phyloP scores from a whole-genome alignment of 441 rosid species.

The Populus hybrid region DNA sequence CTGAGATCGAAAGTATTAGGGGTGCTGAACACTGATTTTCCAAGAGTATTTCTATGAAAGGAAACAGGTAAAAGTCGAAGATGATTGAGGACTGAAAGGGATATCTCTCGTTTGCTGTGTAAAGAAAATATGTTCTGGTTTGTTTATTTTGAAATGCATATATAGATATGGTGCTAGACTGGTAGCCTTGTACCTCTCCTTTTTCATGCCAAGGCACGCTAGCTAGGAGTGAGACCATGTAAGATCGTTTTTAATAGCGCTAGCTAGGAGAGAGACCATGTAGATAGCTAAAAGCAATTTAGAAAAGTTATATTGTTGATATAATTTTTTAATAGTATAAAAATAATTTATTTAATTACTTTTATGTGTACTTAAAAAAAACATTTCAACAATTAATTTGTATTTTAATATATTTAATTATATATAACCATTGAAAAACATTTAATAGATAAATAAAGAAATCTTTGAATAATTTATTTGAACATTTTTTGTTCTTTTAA shows the following conservation, averaged over 20 bases:
- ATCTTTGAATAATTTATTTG: too few relatives aligned
- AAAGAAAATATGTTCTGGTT: slow-evolving; percentile 23
- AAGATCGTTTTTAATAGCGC: slow-evolving; percentile 18
- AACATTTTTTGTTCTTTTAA: too few relatives aligned
- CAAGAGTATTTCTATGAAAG: background rate
- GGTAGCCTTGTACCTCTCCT: slow-evolving; percentile 49
- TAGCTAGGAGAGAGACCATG: slow-evolving; percentile 1
- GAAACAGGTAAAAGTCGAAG: slow-evolving; percentile 35
- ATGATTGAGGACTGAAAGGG: slow-evolving; percentile 73
- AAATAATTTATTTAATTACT: too few relatives aligned
- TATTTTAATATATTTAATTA: too few relatives aligned
- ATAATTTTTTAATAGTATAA: background rate
- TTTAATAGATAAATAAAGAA: too few relatives aligned
- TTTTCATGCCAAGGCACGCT: slow-evolving; percentile 68
- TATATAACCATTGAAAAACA: too few relatives aligned
- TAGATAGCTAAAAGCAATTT: too few relatives aligned
- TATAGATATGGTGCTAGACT: slow-evolving; percentile 32
- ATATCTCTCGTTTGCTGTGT: slow-evolving; percentile 61
- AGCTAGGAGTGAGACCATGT: background rate
- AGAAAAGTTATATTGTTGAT: background rate
- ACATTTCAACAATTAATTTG: too few relatives aligned
- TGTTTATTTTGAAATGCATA: slow-evolving; percentile 25
- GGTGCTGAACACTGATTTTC: background rate
- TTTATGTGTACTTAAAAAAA: too few relatives aligned
- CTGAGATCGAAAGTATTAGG: background rate